Conservation (phyloP, 1,284 basidiomycete genomes). For the Rhodotorula sp. region DNA sequence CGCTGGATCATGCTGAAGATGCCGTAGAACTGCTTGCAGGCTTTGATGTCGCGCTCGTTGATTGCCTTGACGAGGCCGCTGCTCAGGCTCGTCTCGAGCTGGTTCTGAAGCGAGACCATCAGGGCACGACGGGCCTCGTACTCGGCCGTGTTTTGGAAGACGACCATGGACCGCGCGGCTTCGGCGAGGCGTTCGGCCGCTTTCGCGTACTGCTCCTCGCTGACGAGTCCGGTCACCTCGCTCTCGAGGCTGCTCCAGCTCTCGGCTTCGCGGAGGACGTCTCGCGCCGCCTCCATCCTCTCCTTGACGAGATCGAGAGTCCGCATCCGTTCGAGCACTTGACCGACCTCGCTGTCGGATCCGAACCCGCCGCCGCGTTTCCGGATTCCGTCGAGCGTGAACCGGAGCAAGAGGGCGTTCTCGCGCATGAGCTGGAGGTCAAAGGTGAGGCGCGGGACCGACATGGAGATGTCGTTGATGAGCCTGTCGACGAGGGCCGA, state of each 20-base stretch:
- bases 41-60: conserved; percentile 66
- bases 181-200: conserved; percentile 85
- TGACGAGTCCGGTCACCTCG: conserved; percentile 77
- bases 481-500: conserved; percentile 76
- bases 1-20: conserved; percentile 88
- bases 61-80: conserved; percentile 81
- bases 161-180: conserved; percentile 78
- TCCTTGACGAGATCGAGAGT: conserved; percentile 77
- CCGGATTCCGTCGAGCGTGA: conserved; percentile 44
- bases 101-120: conserved; percentile 86
- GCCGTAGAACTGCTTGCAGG: conserved; percentile 72
- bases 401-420: conserved; percentile 71
- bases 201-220: conserved; percentile 68
- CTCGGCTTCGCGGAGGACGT: conserved; percentile 84
- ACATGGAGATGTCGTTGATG: conserved; percentile 84
- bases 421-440: conserved; percentile 95
- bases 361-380: conserved; percentile 47
- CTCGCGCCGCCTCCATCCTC: conserved; percentile 79
- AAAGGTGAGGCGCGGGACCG: conserved; percentile 81
- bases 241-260: conserved; percentile 90
- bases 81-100: conserved; percentile 83
- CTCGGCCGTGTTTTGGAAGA: conserved; percentile 82
- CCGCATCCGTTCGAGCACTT: conserved; percentile 67
- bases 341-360: conserved; percentile 53
- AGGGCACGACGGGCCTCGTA: conserved; percentile 78